phyloP scores from a whole-genome alignment of 202 grass and related monocot species.

The Musa balbisiana region DNA sequence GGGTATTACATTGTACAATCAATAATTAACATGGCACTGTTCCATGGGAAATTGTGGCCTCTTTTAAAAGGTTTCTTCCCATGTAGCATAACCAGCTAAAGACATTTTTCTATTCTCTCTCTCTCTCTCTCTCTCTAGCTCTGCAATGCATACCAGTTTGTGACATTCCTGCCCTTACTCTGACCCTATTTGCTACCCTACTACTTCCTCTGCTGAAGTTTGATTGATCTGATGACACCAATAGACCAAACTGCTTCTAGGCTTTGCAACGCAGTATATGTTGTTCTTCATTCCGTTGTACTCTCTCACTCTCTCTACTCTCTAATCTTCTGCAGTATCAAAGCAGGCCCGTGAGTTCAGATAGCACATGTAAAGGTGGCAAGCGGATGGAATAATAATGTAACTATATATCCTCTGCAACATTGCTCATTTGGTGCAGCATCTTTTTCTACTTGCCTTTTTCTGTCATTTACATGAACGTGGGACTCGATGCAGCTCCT shows the following conservation, averaged over 20 bases:
- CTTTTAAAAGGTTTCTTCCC: neutral
- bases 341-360: slow-evolving; percentile 57
- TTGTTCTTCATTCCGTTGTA: too few species aligned
- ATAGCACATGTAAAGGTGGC: too few species aligned
- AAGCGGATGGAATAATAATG: neutral
- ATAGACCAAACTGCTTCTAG: too few species aligned
- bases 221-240: too few species aligned
- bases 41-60: neutral
- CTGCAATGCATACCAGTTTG: too few species aligned
- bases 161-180: too few species aligned
- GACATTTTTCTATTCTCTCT: neutral
- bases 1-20: neutral
- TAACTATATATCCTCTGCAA: neutral
- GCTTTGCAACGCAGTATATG: too few species aligned
- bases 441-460: slow-evolving; percentile 42
- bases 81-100: neutral
- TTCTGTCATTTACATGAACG: slow-evolving; percentile 24
- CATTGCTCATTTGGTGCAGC: slow-evolving; percentile 22
- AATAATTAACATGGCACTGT: neutral
- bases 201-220: too few species aligned
- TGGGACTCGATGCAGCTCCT: too few species aligned
- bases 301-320: neutral
- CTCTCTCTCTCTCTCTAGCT: too few species aligned
- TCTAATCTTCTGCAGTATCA: slow-evolving; percentile 11
- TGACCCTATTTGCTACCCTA: too few species aligned